These are phyloP conservation scores for Nigrograna mackinnonii DNA, from an alignment of 2,329 filamentous ascomycete species.

Conservation along the genomic window DNA sequence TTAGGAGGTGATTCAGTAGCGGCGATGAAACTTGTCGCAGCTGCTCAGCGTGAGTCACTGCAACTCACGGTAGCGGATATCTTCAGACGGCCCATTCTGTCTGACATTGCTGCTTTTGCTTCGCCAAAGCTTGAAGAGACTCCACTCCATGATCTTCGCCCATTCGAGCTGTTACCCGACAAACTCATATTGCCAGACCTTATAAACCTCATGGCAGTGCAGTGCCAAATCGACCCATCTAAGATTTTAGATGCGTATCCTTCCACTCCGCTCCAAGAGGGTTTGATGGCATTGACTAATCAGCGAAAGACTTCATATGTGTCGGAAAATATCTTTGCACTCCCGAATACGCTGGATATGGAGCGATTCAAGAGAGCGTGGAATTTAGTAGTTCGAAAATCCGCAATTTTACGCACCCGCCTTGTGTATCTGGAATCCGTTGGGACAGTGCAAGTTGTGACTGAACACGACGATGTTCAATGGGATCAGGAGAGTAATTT, in stretches of 20 bases:
- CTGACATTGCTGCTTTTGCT: not conserved
- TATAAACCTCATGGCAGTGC: constrained; percentile 6
- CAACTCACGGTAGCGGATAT: not conserved
- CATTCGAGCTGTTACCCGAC: not conserved
- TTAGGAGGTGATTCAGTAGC: no score
- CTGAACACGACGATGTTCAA: constrained; percentile 5
- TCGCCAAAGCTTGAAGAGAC: constrained; percentile 2
- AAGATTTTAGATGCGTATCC: constrained; percentile 11
- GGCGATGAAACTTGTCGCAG: constrained; percentile 8
- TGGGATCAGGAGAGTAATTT: constrained; percentile 9
- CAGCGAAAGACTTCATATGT: constrained; percentile 7
- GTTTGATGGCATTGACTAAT: constrained; percentile 11
- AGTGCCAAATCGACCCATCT: constrained; percentile 6
- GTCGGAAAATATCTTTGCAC: constrained; percentile 7
- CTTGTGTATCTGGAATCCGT: constrained; percentile 8
- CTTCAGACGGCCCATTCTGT: not conserved
- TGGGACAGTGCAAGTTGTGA: constrained; percentile 15
- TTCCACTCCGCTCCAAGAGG: constrained; percentile 14
- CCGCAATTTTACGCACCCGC: constrained; percentile 51
- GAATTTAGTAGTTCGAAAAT: constrained; percentile 42
- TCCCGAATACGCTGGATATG: constrained; percentile 8
- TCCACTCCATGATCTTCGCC: not conserved
- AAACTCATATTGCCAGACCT: constrained; percentile 1
- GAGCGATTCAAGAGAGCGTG: constrained; percentile 44
- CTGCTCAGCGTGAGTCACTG: constrained; percentile 13